A percentile compares a stretch with the other conserved stretches of the same genome.
These are phyloP conservation scores for Kuraishia ogatae DNA, from an alignment of 805 yeast species.

Conservation along the genomic window DNA sequence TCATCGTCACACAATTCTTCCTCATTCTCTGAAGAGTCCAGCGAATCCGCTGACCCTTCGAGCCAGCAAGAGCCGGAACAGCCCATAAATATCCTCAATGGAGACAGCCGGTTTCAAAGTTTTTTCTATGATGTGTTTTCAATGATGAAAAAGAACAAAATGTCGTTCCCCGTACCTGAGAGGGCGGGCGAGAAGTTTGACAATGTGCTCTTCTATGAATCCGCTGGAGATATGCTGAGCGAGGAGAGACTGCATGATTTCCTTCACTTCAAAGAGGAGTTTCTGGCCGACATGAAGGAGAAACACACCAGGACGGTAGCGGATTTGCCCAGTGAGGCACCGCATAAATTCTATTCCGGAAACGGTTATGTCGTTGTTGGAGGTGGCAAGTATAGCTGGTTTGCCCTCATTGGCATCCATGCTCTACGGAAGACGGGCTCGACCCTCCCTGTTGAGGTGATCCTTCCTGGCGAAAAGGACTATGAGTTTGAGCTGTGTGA, in stretches of 20 bases:
- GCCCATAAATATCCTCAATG: not conserved
- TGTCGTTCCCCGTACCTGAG: slow-evolving; percentile 22
- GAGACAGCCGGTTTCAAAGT: not conserved
- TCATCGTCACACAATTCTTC: not conserved
- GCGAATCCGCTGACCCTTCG: not conserved
- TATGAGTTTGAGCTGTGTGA: slow-evolving; percentile 69
- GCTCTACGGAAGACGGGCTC: slow-evolving; percentile 61
- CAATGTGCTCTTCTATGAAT: slow-evolving; percentile 20
- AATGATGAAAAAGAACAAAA: slow-evolving; percentile 18
- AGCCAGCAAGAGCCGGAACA: not conserved
- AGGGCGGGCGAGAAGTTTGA: slow-evolving; percentile 23
- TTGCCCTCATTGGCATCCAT: slow-evolving; percentile 56
- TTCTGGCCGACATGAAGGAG: slow-evolving; percentile 21
- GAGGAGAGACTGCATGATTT: slow-evolving; percentile 17
- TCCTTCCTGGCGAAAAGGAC: slow-evolving; percentile 63
- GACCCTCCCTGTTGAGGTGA: slow-evolving; percentile 70
- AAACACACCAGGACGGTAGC: slow-evolving; percentile 22
- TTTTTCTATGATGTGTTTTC: slow-evolving; percentile 20
- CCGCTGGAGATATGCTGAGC: slow-evolving; percentile 17
- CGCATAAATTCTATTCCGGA: slow-evolving; percentile 20
- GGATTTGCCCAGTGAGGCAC: slow-evolving; percentile 18
- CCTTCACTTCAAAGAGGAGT: slow-evolving; percentile 21
- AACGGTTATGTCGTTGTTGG: slow-evolving; percentile 65
- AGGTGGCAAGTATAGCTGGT: slow-evolving; percentile 72
- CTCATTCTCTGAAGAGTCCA: not conserved